Base-by-base conservation (phyloP, 2,329 filamentous ascomycete species). In the Beauveria sp. region DNA sequence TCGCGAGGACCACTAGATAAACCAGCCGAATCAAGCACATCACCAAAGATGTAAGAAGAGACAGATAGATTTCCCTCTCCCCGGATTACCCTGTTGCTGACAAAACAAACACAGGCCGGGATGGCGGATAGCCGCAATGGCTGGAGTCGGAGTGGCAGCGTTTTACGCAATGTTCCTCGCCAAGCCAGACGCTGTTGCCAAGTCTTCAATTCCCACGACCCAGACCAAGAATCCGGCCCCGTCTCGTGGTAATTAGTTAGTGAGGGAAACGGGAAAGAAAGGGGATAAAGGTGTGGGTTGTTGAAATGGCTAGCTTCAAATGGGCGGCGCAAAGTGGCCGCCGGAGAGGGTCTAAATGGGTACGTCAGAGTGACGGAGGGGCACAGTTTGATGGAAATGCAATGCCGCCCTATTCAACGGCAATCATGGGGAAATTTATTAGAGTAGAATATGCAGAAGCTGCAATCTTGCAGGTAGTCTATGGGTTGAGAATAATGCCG, bases 61-160 rank as follows among this genome's bases (percentile, higher is more conserved):
- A 7, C 20, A n/a, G 8, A 5, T 20, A 5, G 16, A 1, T 20
- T 40, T 26, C 5, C 8, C 3, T 14, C 0, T 4, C 5, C 2
- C 20, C 18, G 1, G 18, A 26, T 24, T 14, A 3, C 20, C 3
- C 16, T 14, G 18, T 52, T 24, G 12, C 54, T 57, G 24, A 57
- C 28, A 24, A 6, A 24, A 6, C 5, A 28, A 6, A 1, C 10
- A 1, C n/a, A 59, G 56, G 24, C 56, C 56, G 1, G 56, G 46
- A n/a, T 59, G 56, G 56, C 56, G 51, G 43, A 59, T 59, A 59
- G 56, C 20, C 4, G 56, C 46, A 5, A 26, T 50, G 18, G 56
- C 9, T 14, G 56, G 56, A 10, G 46, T 59, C 26, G 56, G 12
- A 9, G 56, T 59, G 3, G 56, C 56, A 5, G 56, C 16, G 5